Evolutionary conservation across 2,329 filamentous ascomycete species (phyloP).

Genomic region (Phyllosticta ampelicida): DNA sequence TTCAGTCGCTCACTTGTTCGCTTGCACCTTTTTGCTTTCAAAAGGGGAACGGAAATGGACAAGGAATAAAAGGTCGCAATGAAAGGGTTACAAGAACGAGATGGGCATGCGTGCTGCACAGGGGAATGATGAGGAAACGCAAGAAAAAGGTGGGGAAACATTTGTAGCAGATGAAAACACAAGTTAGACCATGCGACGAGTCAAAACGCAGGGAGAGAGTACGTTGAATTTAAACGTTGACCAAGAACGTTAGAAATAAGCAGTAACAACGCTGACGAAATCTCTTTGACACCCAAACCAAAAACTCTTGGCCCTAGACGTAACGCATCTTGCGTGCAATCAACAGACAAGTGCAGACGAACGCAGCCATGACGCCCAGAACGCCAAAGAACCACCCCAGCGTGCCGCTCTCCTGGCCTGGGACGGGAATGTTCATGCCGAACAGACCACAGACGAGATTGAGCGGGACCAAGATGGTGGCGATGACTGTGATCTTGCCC

Average conservation of each 20-base stretch:
- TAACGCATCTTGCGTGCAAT: slow-evolving; percentile 34
- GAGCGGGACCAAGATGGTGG: slow-evolving; percentile 89
- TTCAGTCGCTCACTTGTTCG: not conserved
- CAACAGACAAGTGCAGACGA: slow-evolving; percentile 29
- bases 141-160: not conserved
- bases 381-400: slow-evolving; percentile 52
- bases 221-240: not conserved
- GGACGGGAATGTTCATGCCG: slow-evolving; percentile 77
- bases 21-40: not conserved
- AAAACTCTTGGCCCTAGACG: not conserved
- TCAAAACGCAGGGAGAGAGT: not conserved
- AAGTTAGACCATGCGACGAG: too few species aligned
- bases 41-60: not conserved
- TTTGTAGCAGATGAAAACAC: not conserved
- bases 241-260: not conserved
- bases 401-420: slow-evolving; percentile 29
- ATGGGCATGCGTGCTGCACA: too few species aligned
- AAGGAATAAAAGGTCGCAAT: too few species aligned
- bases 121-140: not conserved
- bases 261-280: not conserved
- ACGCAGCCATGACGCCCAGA: slow-evolving; percentile 42
- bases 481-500: slow-evolving; percentile 89
- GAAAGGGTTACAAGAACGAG: too few species aligned
- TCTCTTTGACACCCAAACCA: not conserved
- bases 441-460: slow-evolving; percentile 84